These are phyloP conservation scores for Mycena leptocephala DNA, from an alignment of 768 basidiomycete genomes.

Conservation along the genomic window DNA sequence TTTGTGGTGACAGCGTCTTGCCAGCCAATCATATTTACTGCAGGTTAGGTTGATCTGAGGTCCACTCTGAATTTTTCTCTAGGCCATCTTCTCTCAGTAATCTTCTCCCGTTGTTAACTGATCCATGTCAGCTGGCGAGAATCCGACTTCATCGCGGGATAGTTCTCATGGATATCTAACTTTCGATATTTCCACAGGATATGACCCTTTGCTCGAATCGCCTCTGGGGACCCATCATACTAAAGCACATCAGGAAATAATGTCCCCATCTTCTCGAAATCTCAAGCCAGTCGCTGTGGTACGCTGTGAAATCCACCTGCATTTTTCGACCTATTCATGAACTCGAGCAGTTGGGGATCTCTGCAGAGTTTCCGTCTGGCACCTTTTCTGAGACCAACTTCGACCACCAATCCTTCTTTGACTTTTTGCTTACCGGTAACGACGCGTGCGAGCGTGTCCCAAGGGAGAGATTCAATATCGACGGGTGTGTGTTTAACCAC, in stretches of 20 bases:
- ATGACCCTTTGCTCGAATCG: background rate
- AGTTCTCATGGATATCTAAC: no score
- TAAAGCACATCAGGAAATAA: background rate
- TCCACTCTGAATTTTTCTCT: no score
- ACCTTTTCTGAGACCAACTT: slow-evolving; percentile 42
- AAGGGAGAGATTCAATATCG: slow-evolving; percentile 49
- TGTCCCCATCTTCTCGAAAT: background rate
- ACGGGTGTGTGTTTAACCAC: slow-evolving; percentile 41
- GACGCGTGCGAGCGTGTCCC: slow-evolving; percentile 53
- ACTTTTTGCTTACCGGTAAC: slow-evolving; percentile 51
- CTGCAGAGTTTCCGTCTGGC: slow-evolving; percentile 58
- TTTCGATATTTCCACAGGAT: no score
- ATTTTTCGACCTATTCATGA: background rate
- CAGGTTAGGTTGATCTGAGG: no score
- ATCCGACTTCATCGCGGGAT: no score
- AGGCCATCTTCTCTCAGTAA: no score
- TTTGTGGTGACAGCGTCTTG: no score
- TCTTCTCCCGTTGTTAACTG: no score
- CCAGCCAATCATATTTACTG: no score
- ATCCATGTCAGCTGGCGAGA: no score
- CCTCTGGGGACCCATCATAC: background rate
- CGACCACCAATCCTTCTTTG: slow-evolving; percentile 52
- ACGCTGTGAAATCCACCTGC: background rate
- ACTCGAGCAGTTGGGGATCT: slow-evolving; percentile 51
- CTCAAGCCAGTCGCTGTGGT: slow-evolving; percentile 1